Evolutionary conservation across 495 filamentous ascomycete species (phyloP), one percentile per base, ranked within the genome.

Genomic region (Aspergillus hancockii): DNA sequence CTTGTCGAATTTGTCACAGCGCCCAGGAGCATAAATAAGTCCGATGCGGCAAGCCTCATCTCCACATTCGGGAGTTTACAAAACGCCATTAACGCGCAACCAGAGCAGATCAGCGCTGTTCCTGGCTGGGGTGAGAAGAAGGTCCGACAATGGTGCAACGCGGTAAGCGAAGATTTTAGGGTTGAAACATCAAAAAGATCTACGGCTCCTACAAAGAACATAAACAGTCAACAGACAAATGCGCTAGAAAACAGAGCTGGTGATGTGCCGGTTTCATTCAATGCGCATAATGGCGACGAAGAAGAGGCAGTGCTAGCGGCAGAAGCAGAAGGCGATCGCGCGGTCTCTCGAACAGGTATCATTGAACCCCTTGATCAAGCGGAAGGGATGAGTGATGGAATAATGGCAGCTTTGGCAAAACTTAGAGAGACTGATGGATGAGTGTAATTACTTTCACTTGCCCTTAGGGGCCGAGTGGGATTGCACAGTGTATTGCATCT

Each of bases 41-140:
- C 92, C 5, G 93, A 99, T 72, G 90, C 95, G 0, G 85, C 96
- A 3, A 88, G 88, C 40, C 75, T 98, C 40, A 90, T 97, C 8
- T 86, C 88, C 36, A 90, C 86, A 16, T 98, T 97, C 76, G 95
- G 95, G 6, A 93, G 87, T 55, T 69, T 98, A 31, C 83, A 88
- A 64, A 88, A 88, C 23, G 94, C 93, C 0, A 76, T 98, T 34
- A 98, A 97, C 75, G 93, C 91, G 14, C 80, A 85, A 13, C 86
- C 90, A 1, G 95, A 99, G 64, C 89, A 95, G 71, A 78, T 98
- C 46, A 81, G 84, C 28, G 71, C 90, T 43, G 84, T 99, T 28
- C 82, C 88, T 7, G 94, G 94, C 10, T 98, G 93, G 93, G 94
- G 94, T 18, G 90, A 96, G 77, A 93, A 89, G 77, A 99, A 98